These are phyloP conservation scores for Phyllosticta citribraziliensis DNA, from an alignment of 2,329 filamentous ascomycete genomes.

Conservation along the genomic window DNA sequence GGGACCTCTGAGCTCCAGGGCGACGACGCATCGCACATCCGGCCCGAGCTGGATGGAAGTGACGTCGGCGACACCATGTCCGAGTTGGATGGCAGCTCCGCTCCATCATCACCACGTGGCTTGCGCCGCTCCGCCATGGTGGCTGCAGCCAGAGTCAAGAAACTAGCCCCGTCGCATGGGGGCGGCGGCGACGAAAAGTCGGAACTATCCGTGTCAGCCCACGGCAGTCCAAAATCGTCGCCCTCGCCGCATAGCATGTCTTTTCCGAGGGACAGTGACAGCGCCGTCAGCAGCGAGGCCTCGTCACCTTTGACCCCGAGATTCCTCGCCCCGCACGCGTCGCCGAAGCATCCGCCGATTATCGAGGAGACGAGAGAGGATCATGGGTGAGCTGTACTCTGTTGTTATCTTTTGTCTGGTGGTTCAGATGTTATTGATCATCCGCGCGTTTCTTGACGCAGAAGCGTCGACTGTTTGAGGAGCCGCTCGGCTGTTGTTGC, in stretches of 20 bases:
- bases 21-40: neutral
- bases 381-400: neutral
- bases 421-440: neutral
- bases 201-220: neutral
- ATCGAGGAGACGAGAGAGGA: neutral
- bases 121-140: neutral
- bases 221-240: neutral
- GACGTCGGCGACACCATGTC: neutral
- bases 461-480: neutral
- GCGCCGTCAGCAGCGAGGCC: neutral
- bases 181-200: neutral
- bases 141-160: neutral
- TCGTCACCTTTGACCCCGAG: neutral
- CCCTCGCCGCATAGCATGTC: neutral
- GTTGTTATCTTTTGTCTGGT: neutral
- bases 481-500: neutral
- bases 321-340: neutral
- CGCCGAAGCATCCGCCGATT: neutral
- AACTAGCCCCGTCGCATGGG: neutral
- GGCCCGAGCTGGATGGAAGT: neutral
- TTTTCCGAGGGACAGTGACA: neutral
- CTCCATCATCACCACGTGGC: neutral
- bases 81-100: constrained; percentile 3
- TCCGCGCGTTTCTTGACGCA: neutral
- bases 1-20: neutral